Evolutionary conservation across 768 basidiomycete species (phyloP).

Genomic region (Rhodotorula toruloides): DNA sequence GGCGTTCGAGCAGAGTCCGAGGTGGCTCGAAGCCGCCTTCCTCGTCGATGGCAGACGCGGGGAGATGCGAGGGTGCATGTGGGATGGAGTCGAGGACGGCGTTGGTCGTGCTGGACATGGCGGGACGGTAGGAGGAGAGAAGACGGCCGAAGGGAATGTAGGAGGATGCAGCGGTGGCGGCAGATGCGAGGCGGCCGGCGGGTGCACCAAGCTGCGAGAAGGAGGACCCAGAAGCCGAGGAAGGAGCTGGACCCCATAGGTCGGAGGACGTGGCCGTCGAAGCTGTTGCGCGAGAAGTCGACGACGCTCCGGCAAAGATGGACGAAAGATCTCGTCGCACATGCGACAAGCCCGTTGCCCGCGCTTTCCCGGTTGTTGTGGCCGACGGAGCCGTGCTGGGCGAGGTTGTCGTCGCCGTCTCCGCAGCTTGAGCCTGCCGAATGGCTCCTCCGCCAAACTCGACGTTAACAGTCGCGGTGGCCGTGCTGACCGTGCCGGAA

Average conservation of each 20-base stretch:
- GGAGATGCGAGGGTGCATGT: constrained; percentile 31
- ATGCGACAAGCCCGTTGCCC: constrained; percentile 9
- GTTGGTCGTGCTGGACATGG: constrained; percentile 65
- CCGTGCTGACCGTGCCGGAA: constrained; percentile 75
- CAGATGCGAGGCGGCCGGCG: constrained; percentile 12
- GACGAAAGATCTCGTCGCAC: constrained; percentile 57
- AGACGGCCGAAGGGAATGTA: constrained; percentile 27
- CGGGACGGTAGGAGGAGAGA: constrained; percentile 26
- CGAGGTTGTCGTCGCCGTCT: not conserved
- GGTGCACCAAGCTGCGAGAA: not conserved
- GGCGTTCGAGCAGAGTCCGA: constrained; percentile 59
- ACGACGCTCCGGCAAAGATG: constrained; percentile 76
- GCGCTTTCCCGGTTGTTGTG: constrained; percentile 1
- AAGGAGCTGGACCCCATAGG: constrained; percentile 66
- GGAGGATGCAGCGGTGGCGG: constrained; percentile 14
- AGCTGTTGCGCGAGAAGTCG: constrained; percentile 32
- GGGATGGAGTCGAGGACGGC: constrained; percentile 64
- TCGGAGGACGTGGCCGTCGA: constrained; percentile 50
- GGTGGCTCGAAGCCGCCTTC: constrained; percentile 44
- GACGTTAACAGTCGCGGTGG: constrained; percentile 91
- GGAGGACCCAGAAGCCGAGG: constrained; percentile 46
- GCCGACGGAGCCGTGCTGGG: not conserved
- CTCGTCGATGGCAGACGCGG: constrained; percentile 48
- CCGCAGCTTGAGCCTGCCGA: constrained; percentile 12
- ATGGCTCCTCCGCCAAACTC: constrained; percentile 62